These are phyloP conservation scores for Phytophthora meadii DNA, from an alignment of 352 stramenopile genomes.

Conservation along the genomic window DNA sequence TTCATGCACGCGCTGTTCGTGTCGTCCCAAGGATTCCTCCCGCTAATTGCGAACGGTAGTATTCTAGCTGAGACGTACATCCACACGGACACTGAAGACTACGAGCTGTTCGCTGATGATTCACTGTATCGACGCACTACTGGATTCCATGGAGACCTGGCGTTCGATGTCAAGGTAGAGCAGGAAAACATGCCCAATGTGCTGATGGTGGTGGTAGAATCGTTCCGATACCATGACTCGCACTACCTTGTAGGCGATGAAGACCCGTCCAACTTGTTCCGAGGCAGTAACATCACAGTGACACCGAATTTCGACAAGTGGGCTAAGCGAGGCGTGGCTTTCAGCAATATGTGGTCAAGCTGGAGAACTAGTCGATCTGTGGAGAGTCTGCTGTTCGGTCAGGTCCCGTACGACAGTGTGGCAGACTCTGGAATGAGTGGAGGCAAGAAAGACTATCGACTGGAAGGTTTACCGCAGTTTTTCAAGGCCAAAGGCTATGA, in stretches of 20 bases:
- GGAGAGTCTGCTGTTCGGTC: constrained; percentile 60
- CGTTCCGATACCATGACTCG: constrained; percentile 62
- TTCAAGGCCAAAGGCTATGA: constrained; percentile 63
- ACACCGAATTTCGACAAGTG: constrained; percentile 62
- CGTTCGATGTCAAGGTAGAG: constrained; percentile 52
- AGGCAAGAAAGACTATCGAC: constrained; percentile 31
- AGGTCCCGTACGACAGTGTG: constrained; percentile 54
- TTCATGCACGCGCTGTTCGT: constrained; percentile 28
- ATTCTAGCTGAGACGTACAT: constrained; percentile 39
- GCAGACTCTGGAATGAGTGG: constrained; percentile 42
- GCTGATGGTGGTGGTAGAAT: constrained; percentile 58
- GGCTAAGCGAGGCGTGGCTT: constrained; percentile 51
- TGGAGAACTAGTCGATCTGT: constrained; percentile 65
- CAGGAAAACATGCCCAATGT: constrained; percentile 53
- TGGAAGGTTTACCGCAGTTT: constrained; percentile 56
- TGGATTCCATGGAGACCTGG: constrained; percentile 49
- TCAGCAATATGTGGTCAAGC: constrained; percentile 70
- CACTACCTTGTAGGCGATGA: constrained; percentile 55
- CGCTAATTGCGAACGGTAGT: constrained; percentile 15
- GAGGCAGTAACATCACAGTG: constrained; percentile 37
- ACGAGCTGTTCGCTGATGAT: constrained; percentile 44
- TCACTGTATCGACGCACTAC: constrained; percentile 51
- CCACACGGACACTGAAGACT: constrained; percentile 45
- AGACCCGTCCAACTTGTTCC: constrained; percentile 45
- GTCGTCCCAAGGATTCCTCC: constrained; percentile 28